Conservation (phyloP, 352 stramenopile genomes). For the Phytopythium boreale region DNA sequence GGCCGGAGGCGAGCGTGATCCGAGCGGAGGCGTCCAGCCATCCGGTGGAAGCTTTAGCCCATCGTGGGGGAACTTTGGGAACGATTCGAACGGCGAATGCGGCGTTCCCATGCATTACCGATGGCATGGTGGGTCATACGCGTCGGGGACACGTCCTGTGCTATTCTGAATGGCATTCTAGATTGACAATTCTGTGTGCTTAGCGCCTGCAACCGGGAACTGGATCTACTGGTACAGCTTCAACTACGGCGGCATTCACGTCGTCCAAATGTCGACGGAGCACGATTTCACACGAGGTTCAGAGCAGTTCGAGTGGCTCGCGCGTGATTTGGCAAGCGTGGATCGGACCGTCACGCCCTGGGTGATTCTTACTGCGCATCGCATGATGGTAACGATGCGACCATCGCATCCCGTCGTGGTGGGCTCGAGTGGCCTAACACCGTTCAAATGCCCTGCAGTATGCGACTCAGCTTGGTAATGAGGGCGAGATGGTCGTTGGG, state of each 20-base stretch:
- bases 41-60: slow-evolving; percentile 56
- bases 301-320: slow-evolving; percentile 85
- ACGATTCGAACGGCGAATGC: slow-evolving; percentile 63
- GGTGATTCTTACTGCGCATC: slow-evolving; percentile 89
- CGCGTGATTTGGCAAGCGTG: slow-evolving; percentile 69
- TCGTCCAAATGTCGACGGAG: slow-evolving; percentile 90
- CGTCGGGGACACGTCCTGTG: neutral
- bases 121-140: slow-evolving; percentile 43
- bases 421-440: neutral
- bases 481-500: slow-evolving; percentile 59
- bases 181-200: slow-evolving; percentile 6
- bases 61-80: slow-evolving; percentile 61
- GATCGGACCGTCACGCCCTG: slow-evolving; percentile 86
- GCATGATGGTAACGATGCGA: slow-evolving; percentile 65
- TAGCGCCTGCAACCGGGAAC: slow-evolving; percentile 59
- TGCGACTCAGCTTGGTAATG: slow-evolving; percentile 49
- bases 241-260: slow-evolving; percentile 83
- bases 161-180: neutral
- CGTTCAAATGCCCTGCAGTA: slow-evolving; percentile 25
- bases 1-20: slow-evolving; percentile 44
- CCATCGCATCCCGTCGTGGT: neutral
- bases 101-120: slow-evolving; percentile 65
- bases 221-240: slow-evolving; percentile 91
- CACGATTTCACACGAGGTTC: slow-evolving; percentile 87
- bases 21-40: slow-evolving; percentile 39